phyloP scores from a whole-genome alignment of 2,329 filamentous ascomycete genomes.

The Beauveria australis region DNA sequence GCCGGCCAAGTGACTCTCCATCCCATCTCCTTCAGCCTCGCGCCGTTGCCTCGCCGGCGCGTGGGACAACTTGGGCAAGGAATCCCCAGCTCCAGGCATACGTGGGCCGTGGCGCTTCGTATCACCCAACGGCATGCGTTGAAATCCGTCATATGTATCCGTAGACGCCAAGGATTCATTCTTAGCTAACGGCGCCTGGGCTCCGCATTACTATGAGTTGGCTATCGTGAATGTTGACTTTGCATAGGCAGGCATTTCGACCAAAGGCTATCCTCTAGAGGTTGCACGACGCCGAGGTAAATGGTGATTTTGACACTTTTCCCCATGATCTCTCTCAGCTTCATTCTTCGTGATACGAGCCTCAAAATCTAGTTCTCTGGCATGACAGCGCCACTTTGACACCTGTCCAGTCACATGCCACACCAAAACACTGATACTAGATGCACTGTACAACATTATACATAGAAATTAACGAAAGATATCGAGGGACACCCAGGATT shows the following conservation, averaged over 20 bases:
- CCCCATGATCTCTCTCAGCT: no score
- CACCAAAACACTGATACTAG: not conserved
- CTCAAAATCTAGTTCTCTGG: not conserved
- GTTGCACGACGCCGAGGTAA: not conserved
- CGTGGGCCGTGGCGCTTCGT: not conserved
- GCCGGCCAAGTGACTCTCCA: no score
- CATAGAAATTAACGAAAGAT: not conserved
- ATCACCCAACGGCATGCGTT: not conserved
- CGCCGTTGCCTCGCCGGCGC: not conserved
- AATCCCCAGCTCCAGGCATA: constrained; percentile 3
- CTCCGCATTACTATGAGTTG: not conserved
- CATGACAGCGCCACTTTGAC: constrained; percentile 1
- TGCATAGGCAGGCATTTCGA: not conserved
- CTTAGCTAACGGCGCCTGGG: not conserved
- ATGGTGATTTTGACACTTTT: not conserved
- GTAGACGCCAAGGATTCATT: not conserved
- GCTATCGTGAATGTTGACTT: not conserved
- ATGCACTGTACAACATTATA: not conserved
- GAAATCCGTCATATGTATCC: not conserved
- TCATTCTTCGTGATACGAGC: not conserved
- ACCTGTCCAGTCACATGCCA: not conserved
- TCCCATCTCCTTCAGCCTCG: not conserved
- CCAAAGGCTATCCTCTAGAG: not conserved
- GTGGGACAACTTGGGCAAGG: not conserved
- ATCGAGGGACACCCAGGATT: not conserved